Base-by-base conservation (phyloP, 2,329 filamentous ascomycete genomes). In the Fusarium sambucinum region DNA sequence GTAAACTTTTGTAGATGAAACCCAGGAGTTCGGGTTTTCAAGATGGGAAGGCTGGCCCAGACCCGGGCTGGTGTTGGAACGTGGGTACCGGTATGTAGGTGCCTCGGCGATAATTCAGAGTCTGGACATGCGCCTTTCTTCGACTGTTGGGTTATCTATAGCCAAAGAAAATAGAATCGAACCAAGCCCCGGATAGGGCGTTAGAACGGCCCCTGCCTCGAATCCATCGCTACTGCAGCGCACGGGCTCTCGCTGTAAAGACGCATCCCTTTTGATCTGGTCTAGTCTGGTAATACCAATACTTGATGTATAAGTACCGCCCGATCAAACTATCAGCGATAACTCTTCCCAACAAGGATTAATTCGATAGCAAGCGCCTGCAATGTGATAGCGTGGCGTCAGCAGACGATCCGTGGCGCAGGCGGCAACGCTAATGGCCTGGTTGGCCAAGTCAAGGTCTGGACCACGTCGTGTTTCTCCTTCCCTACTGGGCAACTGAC, bases 381-480 rank as follows among this genome's bases (percentile, higher is more conserved):
- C 44, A 30, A 50, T 60, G 67, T 70, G 67, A 69, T 70, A 55
- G 59, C 45, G 54, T 70, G 67, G 67, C 67, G 63, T 57, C 63
- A 70, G 58, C 63, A 38, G 50, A 41, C 21, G 25, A 14, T 42
- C 46, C 47, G 67, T 68, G 67, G 67, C 67, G 68, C 52, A 64
- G 63, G 63, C 63, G 63, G 52, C 54, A 57, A 50, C 23, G 32
- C 51, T 37, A 27, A 52, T 19, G 37, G 44, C 55, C 45, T 40
- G 63, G 62, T 65, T 68, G 62, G 66, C 32, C 35, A 59, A 46
- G 33, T 32, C 44, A 59, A 32, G 62, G 66, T 21, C 66, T 55
- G 38, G 61, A 40, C 53, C 50, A 44, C 29, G 35, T 57, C 44
- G 37, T 38, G 37, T 35, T 38, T 30, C 51, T 54, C 38, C 37